A percentile compares a stretch with the other conserved stretches of the same genome.
phyloP scores from a whole-genome alignment of 2,329 filamentous ascomycete species.

The Colletotrichum higginsianum region DNA sequence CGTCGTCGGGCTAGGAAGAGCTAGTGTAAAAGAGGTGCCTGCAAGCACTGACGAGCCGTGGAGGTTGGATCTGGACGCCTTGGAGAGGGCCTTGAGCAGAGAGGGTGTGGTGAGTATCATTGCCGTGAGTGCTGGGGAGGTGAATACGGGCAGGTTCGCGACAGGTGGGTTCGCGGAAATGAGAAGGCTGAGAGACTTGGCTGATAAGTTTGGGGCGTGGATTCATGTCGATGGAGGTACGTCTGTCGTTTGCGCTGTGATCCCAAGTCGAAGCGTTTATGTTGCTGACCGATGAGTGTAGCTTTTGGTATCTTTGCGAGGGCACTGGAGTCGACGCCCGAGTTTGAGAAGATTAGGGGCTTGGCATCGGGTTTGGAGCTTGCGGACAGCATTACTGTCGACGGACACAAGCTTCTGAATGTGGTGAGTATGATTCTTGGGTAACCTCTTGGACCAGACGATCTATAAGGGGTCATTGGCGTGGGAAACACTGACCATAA shows the following conservation, averaged over 20 bases:
- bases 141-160: slow-evolving; percentile 90
- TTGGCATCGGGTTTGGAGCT: slow-evolving; percentile 78
- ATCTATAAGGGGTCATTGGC: not conserved
- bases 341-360: slow-evolving; percentile 69
- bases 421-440: slow-evolving; percentile 68
- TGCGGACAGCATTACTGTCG: slow-evolving; percentile 88
- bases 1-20: slow-evolving; percentile 83
- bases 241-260: slow-evolving; percentile 43
- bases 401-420: slow-evolving; percentile 94
- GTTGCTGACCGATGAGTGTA: slow-evolving; percentile 42
- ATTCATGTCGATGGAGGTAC: slow-evolving; percentile 87
- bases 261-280: slow-evolving; percentile 16
- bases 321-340: slow-evolving; percentile 68
- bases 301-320: slow-evolving; percentile 90
- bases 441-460: not conserved
- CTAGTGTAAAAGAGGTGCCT: slow-evolving; percentile 74
- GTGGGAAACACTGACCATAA: not conserved
- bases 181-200: slow-evolving; percentile 75
- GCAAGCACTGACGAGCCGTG: slow-evolving; percentile 71
- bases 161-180: slow-evolving; percentile 72
- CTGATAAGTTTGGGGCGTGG: slow-evolving; percentile 84
- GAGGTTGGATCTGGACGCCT: slow-evolving; percentile 75
- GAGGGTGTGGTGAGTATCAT: slow-evolving; percentile 78
- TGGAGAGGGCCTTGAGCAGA: slow-evolving; percentile 73
- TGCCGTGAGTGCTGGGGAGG: slow-evolving; percentile 86